These are phyloP conservation scores for Cymbopogon citratus DNA, from an alignment of 176 grass and related monocot species.

Conservation along the genomic window DNA sequence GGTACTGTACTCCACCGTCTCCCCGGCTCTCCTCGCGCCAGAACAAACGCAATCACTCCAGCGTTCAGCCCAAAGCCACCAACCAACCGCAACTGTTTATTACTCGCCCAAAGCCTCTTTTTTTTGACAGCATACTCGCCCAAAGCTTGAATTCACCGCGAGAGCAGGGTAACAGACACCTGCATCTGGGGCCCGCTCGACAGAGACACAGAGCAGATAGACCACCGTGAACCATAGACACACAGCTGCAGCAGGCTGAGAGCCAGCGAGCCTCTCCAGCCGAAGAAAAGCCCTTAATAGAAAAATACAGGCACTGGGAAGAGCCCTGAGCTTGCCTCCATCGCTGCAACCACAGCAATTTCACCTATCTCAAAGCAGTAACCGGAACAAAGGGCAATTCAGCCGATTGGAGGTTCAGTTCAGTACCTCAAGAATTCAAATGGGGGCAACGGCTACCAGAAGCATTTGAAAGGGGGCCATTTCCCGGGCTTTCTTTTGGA, in stretches of 20 bases:
- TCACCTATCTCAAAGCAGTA: constrained; percentile 65
- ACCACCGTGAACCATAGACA: constrained; percentile 36
- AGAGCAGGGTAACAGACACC: neutral
- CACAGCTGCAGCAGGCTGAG: neutral
- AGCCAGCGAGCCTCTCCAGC: neutral
- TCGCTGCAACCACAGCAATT: constrained; percentile 48
- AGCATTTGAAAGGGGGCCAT: constrained; percentile 13
- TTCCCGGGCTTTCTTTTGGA: constrained; percentile 50
- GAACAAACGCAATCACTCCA: neutral
- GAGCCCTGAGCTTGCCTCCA: neutral
- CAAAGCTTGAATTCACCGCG: neutral
- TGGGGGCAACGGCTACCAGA: constrained; percentile 41
- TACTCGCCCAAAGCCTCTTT: neutral
- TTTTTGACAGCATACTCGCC: too few species aligned
- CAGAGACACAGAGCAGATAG: neutral
- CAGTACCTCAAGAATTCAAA: constrained; percentile 27
- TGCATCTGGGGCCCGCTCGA: neutral
- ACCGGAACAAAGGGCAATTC: neutral
- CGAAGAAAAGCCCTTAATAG: neutral
- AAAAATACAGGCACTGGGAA: neutral
- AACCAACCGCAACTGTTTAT: neutral
- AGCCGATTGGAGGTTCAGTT: neutral
- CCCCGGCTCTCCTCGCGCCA: neutral
- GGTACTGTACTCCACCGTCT: neutral
- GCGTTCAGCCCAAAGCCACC: neutral